These are phyloP conservation scores for Coccomyxa subellipsoidea DNA, from an alignment of 163 green algal genomes.

Conservation along the genomic window DNA sequence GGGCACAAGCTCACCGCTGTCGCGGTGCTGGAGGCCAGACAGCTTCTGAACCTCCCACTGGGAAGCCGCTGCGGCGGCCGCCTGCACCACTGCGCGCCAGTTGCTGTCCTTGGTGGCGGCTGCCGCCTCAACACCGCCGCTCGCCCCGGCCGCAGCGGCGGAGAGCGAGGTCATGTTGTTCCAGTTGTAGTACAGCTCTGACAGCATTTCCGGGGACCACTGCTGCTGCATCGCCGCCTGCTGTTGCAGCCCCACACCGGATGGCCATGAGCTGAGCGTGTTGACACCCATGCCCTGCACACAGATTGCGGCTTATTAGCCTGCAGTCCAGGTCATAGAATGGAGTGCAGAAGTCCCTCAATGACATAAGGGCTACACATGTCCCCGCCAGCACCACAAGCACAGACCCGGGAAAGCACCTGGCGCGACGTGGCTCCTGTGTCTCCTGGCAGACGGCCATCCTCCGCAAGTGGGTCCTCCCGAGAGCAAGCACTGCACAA, in stretches of 20 bases:
- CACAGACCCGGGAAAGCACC: neutral
- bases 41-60: neutral
- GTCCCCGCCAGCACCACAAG: no score
- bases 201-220: neutral
- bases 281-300: neutral
- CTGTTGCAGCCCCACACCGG: neutral
- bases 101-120: neutral
- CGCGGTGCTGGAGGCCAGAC: neutral
- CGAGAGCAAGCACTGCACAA: slow-evolving; percentile 1
- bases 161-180: neutral
- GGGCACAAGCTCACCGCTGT: neutral
- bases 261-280: neutral
- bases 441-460: neutral
- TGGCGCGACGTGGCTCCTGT: neutral
- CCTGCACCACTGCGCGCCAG: slow-evolving; percentile 9
- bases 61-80: neutral
- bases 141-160: neutral
- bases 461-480: neutral
- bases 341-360: no score
- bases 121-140: neutral
- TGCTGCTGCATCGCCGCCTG: neutral
- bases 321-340: neutral
- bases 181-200: slow-evolving; percentile 4
- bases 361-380: no score
- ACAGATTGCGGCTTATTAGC: neutral